Evolutionary conservation across 805 yeast genomes (phyloP), one percentile per base, ranked within the genome.

Genomic region (Ogataea methylovora): DNA sequence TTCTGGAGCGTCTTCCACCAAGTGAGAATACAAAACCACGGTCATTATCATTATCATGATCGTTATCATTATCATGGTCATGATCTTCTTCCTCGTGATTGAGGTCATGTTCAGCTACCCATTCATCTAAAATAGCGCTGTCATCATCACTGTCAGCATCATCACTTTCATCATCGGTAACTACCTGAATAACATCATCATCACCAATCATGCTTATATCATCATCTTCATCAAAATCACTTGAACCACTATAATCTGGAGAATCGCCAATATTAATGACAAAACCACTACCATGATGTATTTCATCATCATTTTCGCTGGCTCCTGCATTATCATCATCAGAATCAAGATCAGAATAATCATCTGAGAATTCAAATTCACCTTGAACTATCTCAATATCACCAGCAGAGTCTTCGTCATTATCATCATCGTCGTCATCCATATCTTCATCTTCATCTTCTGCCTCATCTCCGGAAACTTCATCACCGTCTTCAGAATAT

Each of bases 21-120:
- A n/a, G n/a, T n/a, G n/a, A n/a, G n/a, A n/a, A n/a, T n/a, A n/a
- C n/a, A n/a, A n/a, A n/a, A n/a, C n/a, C n/a, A n/a, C n/a, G n/a
- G n/a, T n/a, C n/a, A n/a, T n/a, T n/a, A n/a, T n/a, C n/a, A n/a
- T n/a, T n/a, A n/a, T n/a, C n/a, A n/a, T n/a, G n/a, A n/a, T n/a
- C n/a, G n/a, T n/a, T n/a, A n/a, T n/a, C n/a, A n/a, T n/a, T n/a
- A n/a, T n/a, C n/a, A n/a, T n/a, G n/a, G n/a, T n/a, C n/a, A n/a
- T n/a, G n/a, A n/a, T n/a, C n/a, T n/a, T n/a, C n/a, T n/a, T n/a
- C n/a, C n/a, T n/a, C n/a, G n/a, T n/a, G n/a, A n/a, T n/a, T n/a
- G n/a, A n/a, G n/a, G n/a, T n/a, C 59, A 29, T 52, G 51, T 24
- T 56, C 58, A 4, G 49, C 50, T 9, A 55, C 35, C 61, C 61